A percentile compares a stretch with the other conserved stretches of the same genome.
Evolutionary conservation across 305 asterid genomes (phyloP).

Genomic region (Coffea humblotiana): DNA sequence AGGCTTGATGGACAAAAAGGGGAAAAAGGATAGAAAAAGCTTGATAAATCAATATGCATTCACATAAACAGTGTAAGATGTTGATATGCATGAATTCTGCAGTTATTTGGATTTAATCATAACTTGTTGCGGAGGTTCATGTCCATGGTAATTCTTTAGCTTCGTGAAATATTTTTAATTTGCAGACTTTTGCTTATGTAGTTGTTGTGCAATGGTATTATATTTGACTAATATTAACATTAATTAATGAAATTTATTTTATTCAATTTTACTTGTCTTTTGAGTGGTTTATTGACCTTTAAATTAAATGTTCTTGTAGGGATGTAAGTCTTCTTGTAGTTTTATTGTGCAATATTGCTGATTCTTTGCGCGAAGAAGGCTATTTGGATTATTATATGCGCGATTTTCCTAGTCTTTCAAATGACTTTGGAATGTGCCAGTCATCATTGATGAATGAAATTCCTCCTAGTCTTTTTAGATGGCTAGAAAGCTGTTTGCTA

Average conservation of each 20-base stretch:
- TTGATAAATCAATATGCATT: neutral
- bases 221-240: neutral
- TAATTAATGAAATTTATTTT: neutral
- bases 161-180: neutral
- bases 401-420: constrained; percentile 72
- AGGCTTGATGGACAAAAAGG: neutral
- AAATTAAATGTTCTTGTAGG: constrained; percentile 40
- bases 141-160: neutral
- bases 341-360: constrained; percentile 69
- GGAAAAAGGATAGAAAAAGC: neutral
- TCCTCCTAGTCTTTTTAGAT: constrained; percentile 88
- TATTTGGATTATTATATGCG: constrained; percentile 90
- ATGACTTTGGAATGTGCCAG: constrained; percentile 37
- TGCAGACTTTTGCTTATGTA: neutral
- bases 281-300: neutral
- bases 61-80: neutral
- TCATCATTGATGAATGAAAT: constrained; percentile 33
- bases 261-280: neutral
- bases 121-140: neutral
- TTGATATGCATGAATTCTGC: neutral
- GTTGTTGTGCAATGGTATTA: neutral
- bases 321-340: constrained; percentile 81
- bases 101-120: neutral
- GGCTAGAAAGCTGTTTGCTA: constrained; percentile 85
- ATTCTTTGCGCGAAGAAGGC: constrained; percentile 60